These are phyloP conservation scores for Chenopodium formosanum DNA, from an alignment of 148 eudicot species.

Conservation along the genomic window DNA sequence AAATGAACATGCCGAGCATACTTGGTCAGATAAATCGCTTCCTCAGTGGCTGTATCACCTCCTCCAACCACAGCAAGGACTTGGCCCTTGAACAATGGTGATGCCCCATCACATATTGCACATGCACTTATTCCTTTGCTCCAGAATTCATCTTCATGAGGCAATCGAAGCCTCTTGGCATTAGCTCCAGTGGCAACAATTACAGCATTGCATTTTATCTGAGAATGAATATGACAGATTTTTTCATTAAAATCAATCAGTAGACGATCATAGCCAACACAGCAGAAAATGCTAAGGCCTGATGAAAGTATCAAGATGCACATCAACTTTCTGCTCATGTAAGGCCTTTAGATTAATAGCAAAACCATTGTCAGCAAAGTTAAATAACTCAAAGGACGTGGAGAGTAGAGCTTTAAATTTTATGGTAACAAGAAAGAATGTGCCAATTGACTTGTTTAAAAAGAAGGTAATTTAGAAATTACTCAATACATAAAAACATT, in stretches of 20 bases:
- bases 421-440: no score
- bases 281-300: neutral
- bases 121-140: conserved; percentile 99
- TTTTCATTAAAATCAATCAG: neutral
- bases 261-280: neutral
- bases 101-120: conserved; percentile 99
- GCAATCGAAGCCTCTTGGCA: conserved; percentile 79
- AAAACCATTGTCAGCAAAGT: no score
- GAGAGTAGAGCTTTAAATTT: no score
- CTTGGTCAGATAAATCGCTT: conserved; percentile 90
- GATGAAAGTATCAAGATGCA: neutral
- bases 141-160: conserved; percentile 97
- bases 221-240: conserved; percentile 28
- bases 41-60: conserved; percentile 99
- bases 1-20: conserved; percentile 97
- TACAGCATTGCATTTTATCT: conserved; percentile 84
- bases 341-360: neutral
- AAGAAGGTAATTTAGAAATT: no score
- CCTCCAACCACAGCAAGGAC: conserved; percentile 99
- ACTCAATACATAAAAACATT: no score
- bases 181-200: conserved; percentile 94
- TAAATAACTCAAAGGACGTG: no score
- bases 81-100: conserved; percentile 96
- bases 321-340: neutral
- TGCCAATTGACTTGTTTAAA: no score